Conservation (phyloP, 768 basidiomycete genomes). For the Serendipita sp. region DNA sequence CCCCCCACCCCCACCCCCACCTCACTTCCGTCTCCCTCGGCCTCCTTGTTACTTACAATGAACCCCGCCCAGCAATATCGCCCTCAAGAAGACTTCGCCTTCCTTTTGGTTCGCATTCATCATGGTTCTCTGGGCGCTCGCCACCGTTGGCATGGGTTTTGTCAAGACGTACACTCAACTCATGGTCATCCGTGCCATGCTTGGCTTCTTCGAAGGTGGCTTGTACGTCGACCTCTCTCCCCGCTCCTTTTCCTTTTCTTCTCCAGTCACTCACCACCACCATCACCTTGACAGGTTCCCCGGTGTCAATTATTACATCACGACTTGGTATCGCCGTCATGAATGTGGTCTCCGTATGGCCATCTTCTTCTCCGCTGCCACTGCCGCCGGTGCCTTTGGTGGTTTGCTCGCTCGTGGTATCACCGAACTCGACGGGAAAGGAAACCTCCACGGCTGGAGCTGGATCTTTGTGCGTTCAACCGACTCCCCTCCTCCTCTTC, state of each 20-base stretch:
- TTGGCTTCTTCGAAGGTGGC: slow-evolving; percentile 2
- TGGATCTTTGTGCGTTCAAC: slow-evolving; percentile 34
- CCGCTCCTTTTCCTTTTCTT: background rate
- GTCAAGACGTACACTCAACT: slow-evolving; percentile 1
- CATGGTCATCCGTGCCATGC: background rate
- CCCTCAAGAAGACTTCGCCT: background rate
- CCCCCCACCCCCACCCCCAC: too few relatives aligned
- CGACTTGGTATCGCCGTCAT: slow-evolving; percentile 6
- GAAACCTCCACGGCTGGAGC: slow-evolving; percentile 40
- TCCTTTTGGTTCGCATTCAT: background rate
- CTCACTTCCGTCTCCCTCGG: too few relatives aligned
- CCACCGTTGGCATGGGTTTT: background rate
- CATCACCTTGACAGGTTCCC: background rate
- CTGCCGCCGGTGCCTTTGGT: slow-evolving; percentile 66
- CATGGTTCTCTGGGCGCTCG: slow-evolving; percentile 4
- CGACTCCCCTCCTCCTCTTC: too few relatives aligned
- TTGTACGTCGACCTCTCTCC: background rate
- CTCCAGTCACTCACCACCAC: background rate
- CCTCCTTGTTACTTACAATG: too few relatives aligned
- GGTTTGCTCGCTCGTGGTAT: slow-evolving; percentile 49
- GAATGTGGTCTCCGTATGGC: slow-evolving; percentile 9
- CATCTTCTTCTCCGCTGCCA: slow-evolving; percentile 62
- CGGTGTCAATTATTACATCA: background rate
- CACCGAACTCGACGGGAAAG: slow-evolving; percentile 35
- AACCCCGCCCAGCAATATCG: background rate